These are phyloP conservation scores for Papiliotrema terrestris DNA, from an alignment of 1,284 basidiomycete genomes.

Conservation along the genomic window DNA sequence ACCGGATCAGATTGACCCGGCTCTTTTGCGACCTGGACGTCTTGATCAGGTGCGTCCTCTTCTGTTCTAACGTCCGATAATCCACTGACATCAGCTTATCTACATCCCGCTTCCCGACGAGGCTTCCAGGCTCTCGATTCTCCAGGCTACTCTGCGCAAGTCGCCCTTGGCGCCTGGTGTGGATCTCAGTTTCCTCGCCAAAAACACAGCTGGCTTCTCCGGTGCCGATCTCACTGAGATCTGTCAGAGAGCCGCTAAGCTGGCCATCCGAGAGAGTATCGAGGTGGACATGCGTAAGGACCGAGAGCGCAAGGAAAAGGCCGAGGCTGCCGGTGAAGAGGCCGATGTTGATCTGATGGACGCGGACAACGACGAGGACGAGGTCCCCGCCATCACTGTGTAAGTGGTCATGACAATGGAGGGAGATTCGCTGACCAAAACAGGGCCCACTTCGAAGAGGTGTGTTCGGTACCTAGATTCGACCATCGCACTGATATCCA, in stretches of 20 bases:
- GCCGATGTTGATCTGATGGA: constrained; percentile 61
- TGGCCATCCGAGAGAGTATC: constrained; percentile 82
- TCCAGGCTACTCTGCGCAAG: constrained; percentile 87
- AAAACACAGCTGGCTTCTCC: constrained; percentile 95
- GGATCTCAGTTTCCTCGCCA: constrained; percentile 82
- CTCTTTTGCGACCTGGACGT: constrained; percentile 95
- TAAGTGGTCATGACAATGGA: constrained; percentile 33
- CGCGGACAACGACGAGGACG: constrained; percentile 67
- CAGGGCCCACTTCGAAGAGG: constrained; percentile 93
- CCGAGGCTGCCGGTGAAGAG: constrained; percentile 68
- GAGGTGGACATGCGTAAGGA: constrained; percentile 82
- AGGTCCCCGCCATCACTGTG: constrained; percentile 92
- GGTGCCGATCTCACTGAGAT: constrained; percentile 99
- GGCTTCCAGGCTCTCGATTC: constrained; percentile 82
- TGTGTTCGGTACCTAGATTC: constrained; percentile 59
- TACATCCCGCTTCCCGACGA: constrained; percentile 95
- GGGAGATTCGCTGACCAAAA: constrained; percentile 1
- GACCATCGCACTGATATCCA: not conserved
- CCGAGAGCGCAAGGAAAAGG: constrained; percentile 77
- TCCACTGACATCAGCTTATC: constrained; percentile 61
- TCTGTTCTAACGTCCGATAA: constrained; percentile 37
- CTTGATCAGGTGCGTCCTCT: constrained; percentile 61
- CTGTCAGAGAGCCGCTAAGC: constrained; percentile 95
- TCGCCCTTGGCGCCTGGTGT: constrained; percentile 85
- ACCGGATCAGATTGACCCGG: constrained; percentile 98